These are phyloP conservation scores for Trametes cubensis DNA, from an alignment of 768 basidiomycete species.

Conservation along the genomic window DNA sequence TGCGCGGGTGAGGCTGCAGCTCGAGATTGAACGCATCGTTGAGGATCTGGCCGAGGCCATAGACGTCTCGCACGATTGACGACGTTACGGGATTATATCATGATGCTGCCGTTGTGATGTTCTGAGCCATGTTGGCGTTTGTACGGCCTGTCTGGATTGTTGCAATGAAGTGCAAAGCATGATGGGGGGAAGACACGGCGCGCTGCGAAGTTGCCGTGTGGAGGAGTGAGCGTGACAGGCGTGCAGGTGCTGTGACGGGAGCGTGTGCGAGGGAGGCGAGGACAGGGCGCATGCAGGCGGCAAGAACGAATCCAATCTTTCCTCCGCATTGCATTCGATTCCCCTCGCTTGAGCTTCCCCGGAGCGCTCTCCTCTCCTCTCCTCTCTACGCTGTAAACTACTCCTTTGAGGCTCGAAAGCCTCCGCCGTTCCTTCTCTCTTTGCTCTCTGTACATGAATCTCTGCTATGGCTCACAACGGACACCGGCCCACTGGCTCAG, in stretches of 20 bases:
- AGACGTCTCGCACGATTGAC: not conserved
- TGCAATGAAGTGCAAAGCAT: not conserved
- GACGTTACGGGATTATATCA: not conserved
- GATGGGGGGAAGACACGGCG: not conserved
- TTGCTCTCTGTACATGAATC: slow-evolving; percentile 31
- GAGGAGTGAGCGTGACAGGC: no score
- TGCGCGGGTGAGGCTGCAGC: slow-evolving; percentile 62
- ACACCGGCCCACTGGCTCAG: slow-evolving; percentile 35
- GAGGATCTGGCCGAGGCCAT: slow-evolving; percentile 9
- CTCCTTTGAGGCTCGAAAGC: not conserved
- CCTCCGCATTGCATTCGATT: not conserved
- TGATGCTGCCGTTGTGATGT: slow-evolving; percentile 8
- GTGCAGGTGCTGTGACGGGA: not conserved
- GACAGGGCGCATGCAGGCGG: not conserved
- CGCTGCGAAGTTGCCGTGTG: no score
- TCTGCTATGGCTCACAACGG: slow-evolving; percentile 31
- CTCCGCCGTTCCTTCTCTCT: slow-evolving; percentile 30
- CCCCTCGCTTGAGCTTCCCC: not conserved
- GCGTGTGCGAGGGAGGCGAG: not conserved
- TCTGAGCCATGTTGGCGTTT: not conserved
- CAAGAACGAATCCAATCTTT: not conserved
- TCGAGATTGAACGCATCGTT: slow-evolving; percentile 69
- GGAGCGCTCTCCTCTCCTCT: slow-evolving; percentile 3
- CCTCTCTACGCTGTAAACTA: slow-evolving; percentile 16
- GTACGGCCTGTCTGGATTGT: not conserved